These are phyloP conservation scores for Diaporthe australafricana DNA, from an alignment of 2,329 filamentous ascomycete genomes.

Conservation along the genomic window DNA sequence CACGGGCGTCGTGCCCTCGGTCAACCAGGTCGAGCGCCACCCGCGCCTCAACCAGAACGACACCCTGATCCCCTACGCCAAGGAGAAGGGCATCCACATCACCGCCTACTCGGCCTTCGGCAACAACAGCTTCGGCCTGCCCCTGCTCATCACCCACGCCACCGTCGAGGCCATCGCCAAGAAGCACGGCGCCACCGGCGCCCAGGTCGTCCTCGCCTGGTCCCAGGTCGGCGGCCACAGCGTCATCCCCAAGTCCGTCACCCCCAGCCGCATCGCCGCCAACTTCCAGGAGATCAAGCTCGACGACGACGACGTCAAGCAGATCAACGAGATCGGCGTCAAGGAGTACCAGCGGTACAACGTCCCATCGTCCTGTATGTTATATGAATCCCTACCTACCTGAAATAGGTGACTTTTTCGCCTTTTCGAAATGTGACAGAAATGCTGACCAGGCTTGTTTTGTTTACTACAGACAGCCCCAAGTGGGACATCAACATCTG, in stretches of 20 bases:
- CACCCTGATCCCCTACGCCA: constrained; percentile 70
- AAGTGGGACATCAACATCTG: constrained; percentile 70
- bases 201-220: constrained; percentile 68
- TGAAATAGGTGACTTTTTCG: too few relatives aligned
- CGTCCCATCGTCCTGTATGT: constrained; percentile 54
- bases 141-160: constrained; percentile 69
- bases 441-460: neutral
- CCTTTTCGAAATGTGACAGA: too few relatives aligned
- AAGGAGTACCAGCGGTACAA: constrained; percentile 56
- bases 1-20: constrained; percentile 68
- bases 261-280: constrained; percentile 71
- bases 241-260: constrained; percentile 83
- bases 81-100: constrained; percentile 72
- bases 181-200: constrained; percentile 56
- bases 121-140: constrained; percentile 56
- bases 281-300: constrained; percentile 79
- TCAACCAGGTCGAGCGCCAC: constrained; percentile 78
- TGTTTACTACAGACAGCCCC: constrained; percentile 54
- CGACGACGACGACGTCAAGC: constrained; percentile 66
- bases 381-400: neutral
- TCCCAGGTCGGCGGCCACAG: constrained; percentile 69
- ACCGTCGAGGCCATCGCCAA: constrained; percentile 68
- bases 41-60: constrained; percentile 68
- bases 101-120: constrained; percentile 73
- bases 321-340: constrained; percentile 71